Evolutionary conservation across 2,329 filamentous ascomycete genomes (phyloP).

Genomic region (Corinectria fuckeliana): DNA sequence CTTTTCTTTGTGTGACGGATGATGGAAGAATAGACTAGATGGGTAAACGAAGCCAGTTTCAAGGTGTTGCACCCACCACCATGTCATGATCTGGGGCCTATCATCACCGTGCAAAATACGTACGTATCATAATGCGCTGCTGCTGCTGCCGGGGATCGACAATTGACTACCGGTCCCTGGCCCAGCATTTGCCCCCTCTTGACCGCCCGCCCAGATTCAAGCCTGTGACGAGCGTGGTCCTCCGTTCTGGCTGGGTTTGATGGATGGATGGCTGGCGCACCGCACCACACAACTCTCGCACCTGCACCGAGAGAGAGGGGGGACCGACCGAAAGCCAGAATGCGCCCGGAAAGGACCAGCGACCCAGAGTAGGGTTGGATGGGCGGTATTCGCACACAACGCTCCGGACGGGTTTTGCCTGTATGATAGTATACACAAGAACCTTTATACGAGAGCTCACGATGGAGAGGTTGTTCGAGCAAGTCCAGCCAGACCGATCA

Average conservation of each 20-base stretch:
- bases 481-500: neutral
- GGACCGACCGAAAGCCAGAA: conserved; percentile 11
- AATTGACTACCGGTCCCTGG: conserved; percentile 21
- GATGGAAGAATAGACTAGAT: neutral
- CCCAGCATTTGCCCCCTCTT: conserved; percentile 11
- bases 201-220: conserved; percentile 8
- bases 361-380: conserved; percentile 15
- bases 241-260: conserved; percentile 2
- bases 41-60: neutral
- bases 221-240: conserved; percentile 16
- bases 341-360: conserved; percentile 11
- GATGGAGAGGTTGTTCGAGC: neutral
- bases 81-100: conserved; percentile 14
- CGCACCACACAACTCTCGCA: conserved; percentile 8
- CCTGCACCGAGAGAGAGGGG: neutral
- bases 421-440: neutral
- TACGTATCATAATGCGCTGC: conserved; percentile 16
- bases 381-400: conserved; percentile 9
- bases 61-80: conserved; percentile 9
- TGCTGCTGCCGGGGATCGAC: conserved; percentile 25
- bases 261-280: conserved; percentile 7
- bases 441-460: neutral
- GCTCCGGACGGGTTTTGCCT: neutral
- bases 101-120: conserved; percentile 18
- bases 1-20: neutral